Conservation (phyloP, 331 rosid genomes). For the Pyrus hybrid region DNA sequence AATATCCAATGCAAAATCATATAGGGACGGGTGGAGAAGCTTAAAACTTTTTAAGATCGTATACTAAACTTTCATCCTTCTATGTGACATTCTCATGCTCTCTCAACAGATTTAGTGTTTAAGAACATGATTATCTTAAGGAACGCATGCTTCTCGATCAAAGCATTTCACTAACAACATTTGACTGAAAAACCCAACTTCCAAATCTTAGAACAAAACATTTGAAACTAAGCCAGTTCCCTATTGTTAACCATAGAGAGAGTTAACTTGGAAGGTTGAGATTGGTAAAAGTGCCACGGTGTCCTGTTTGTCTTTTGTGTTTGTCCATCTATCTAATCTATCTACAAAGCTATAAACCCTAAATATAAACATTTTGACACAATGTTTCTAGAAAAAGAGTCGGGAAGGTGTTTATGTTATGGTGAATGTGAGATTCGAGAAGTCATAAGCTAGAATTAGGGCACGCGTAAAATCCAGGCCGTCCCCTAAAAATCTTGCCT, state of each 20-base stretch:
- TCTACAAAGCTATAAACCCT: background rate
- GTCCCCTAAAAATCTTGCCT: constrained; percentile 13
- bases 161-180: background rate
- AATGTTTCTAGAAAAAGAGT: background rate
- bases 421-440: constrained; percentile 14
- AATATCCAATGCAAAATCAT: background rate
- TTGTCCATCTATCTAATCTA: constrained; percentile 16
- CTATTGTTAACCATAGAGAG: background rate
- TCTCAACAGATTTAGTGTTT: background rate
- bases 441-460: constrained; percentile 21
- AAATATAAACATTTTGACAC: background rate
- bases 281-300: constrained; percentile 21
- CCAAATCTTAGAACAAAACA: background rate
- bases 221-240: background rate
- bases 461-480: constrained; percentile 44
- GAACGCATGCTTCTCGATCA: constrained; percentile 1
- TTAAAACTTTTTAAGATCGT: background rate
- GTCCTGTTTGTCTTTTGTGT: constrained; percentile 15
- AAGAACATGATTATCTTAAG: background rate
- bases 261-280: background rate
- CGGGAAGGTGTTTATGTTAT: background rate
- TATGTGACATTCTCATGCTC: background rate
- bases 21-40: background rate
- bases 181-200: background rate
- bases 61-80: background rate